These are phyloP conservation scores for Fusarium sambucinum DNA, from an alignment of 2,329 filamentous ascomycete species.

Conservation along the genomic window DNA sequence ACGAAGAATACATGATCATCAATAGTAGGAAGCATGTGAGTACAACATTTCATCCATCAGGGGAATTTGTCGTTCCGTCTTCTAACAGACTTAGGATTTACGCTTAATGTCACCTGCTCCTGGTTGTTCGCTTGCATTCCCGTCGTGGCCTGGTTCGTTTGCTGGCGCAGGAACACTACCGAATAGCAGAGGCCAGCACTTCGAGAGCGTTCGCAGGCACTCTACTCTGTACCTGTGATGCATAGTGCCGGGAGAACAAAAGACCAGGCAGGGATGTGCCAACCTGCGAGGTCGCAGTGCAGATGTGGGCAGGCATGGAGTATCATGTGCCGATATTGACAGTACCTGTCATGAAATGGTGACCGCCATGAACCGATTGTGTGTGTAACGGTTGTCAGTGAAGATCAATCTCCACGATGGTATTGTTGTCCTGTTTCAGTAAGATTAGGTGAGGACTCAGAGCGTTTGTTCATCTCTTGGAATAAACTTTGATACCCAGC, in stretches of 20 bases:
- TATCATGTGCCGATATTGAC: conserved; percentile 32
- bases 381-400: conserved; percentile 28
- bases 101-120: conserved; percentile 10
- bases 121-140: conserved; percentile 30
- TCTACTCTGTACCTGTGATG: background rate
- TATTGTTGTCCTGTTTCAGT: conserved; percentile 39
- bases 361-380: conserved; percentile 34
- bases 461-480: conserved; percentile 4
- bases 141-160: conserved; percentile 21
- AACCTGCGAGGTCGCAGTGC: conserved; percentile 37
- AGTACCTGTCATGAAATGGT: conserved; percentile 36
- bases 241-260: conserved; percentile 21
- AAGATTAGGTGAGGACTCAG: conserved; percentile 31
- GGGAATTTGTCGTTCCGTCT: conserved; percentile 20
- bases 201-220: background rate
- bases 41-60: background rate
- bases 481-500: background rate
- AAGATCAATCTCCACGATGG: conserved; percentile 41
- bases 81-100: conserved; percentile 8
- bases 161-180: conserved; percentile 47
- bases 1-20: conserved; percentile 8
- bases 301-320: conserved; percentile 20
- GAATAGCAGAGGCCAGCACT: conserved; percentile 39
- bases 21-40: background rate
- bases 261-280: conserved; percentile 21